Percentiles rank a stretch among this genome's conserved stretches.
phyloP scores from a whole-genome alignment of 768 basidiomycete species.

The Hericium alpestre region DNA sequence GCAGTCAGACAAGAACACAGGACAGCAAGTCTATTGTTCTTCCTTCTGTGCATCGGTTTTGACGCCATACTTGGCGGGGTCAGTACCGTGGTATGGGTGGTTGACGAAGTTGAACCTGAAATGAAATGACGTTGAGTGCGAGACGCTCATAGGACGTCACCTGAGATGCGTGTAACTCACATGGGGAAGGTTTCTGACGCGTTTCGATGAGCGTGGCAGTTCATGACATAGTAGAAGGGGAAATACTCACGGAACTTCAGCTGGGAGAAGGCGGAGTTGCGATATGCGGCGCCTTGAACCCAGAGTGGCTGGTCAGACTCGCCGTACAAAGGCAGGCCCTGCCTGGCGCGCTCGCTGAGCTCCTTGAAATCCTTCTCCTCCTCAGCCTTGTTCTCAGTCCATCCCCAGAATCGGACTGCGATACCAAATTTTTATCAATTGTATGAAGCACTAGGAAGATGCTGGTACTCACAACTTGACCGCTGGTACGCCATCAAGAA shows the following conservation, averaged over 20 bases:
- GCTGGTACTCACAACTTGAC: slow-evolving; percentile 59
- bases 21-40: slow-evolving; percentile 1
- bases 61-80: slow-evolving; percentile 62
- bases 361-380: slow-evolving; percentile 69
- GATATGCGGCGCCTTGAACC: slow-evolving; percentile 77
- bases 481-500: slow-evolving; percentile 91
- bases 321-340: slow-evolving; percentile 83
- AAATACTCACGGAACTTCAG: slow-evolving; percentile 81
- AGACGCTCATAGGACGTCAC: slow-evolving; percentile 25
- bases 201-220: slow-evolving; percentile 18
- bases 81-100: slow-evolving; percentile 78
- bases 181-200: slow-evolving; percentile 63
- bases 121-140: neutral
- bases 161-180: slow-evolving; percentile 29
- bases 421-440: neutral
- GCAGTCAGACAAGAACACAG: neutral
- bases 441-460: slow-evolving; percentile 4
- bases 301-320: slow-evolving; percentile 71
- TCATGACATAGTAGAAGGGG: slow-evolving; percentile 88
- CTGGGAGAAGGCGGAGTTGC: slow-evolving; percentile 89
- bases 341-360: slow-evolving; percentile 57
- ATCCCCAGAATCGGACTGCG: slow-evolving; percentile 89
- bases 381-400: slow-evolving; percentile 83
- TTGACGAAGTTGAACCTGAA: slow-evolving; percentile 91
- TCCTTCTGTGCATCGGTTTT: slow-evolving; percentile 15